Evolutionary conservation across 139 green algal genomes (phyloP).

Genomic region (Closterium sp.): DNA sequence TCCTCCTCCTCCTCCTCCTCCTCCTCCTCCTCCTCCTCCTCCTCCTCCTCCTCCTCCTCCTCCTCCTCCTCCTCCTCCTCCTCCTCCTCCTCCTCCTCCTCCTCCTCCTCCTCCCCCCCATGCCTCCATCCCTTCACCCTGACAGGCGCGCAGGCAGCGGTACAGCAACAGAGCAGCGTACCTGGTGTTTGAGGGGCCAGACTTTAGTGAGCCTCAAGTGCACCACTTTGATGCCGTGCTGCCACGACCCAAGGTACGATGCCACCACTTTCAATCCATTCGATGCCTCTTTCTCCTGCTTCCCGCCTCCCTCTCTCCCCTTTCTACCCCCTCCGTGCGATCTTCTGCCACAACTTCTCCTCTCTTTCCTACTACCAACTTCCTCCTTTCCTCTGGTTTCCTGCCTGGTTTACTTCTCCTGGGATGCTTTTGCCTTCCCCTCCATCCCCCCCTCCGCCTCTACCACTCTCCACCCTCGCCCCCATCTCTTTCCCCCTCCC

Average conservation of each 20-base stretch:
- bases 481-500: not conserved
- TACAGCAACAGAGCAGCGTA: conserved; percentile 47
- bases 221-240: conserved; percentile 37
- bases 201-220: conserved; percentile 14
- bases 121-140: not conserved
- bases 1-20: not conserved
- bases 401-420: too few species aligned
- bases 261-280: not conserved
- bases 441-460: too few species aligned
- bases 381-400: too few species aligned
- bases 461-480: not conserved
- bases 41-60: too few species aligned
- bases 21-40: too few species aligned
- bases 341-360: too few species aligned
- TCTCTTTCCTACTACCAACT: not conserved
- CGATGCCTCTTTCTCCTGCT: not conserved
- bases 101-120: not conserved
- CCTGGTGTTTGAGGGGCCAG: conserved; percentile 29
- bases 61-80: too few species aligned
- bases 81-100: too few species aligned
- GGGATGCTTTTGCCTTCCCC: too few species aligned
- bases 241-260: conserved; percentile 28
- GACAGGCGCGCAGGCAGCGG: conserved; percentile 23
- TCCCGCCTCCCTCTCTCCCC: not conserved
- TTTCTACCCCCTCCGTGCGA: not conserved